Conservation (phyloP, 139 green algal species). For the Picochlorum sp. region DNA sequence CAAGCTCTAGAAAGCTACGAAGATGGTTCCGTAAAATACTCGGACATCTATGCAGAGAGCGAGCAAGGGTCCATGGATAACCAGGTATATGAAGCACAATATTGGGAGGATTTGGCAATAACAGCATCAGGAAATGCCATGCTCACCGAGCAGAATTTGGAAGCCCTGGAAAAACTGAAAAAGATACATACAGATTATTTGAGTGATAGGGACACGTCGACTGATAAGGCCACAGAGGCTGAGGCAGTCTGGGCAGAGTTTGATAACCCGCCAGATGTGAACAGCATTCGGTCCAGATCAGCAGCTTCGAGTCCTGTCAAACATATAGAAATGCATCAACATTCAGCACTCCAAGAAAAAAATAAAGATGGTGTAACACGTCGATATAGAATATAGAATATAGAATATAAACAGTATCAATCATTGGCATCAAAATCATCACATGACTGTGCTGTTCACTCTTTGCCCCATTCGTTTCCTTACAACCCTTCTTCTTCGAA, state of each 20-base stretch:
- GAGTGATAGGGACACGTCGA: neutral
- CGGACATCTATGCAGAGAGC: neutral
- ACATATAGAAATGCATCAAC: slow-evolving; percentile 1
- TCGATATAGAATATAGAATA: too few relatives aligned
- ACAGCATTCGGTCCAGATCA: slow-evolving; percentile 11
- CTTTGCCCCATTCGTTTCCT: neutral
- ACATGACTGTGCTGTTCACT: neutral
- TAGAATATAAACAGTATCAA: neutral
- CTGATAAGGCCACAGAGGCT: slow-evolving; percentile 7
- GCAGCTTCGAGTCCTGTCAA: slow-evolving; percentile 4
- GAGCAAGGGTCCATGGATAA: slow-evolving; percentile 6
- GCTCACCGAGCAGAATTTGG: neutral
- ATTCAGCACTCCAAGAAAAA: slow-evolving; percentile 4
- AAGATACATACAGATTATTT: neutral
- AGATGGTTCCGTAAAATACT: neutral
- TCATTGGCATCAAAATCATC: slow-evolving; percentile 1
- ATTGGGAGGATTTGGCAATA: neutral
- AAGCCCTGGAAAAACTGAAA: neutral
- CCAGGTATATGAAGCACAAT: neutral
- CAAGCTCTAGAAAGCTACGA: neutral
- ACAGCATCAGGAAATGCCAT: neutral
- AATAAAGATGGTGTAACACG: neutral
- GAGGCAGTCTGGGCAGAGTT: slow-evolving; percentile 18
- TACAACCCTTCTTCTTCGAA: slow-evolving; percentile 2
- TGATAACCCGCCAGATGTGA: slow-evolving; percentile 16